Percentiles rank a stretch among this genome's conserved stretches.
phyloP scores from a whole-genome alignment of 2,329 filamentous ascomycete species.

The Orbilia javanica region DNA sequence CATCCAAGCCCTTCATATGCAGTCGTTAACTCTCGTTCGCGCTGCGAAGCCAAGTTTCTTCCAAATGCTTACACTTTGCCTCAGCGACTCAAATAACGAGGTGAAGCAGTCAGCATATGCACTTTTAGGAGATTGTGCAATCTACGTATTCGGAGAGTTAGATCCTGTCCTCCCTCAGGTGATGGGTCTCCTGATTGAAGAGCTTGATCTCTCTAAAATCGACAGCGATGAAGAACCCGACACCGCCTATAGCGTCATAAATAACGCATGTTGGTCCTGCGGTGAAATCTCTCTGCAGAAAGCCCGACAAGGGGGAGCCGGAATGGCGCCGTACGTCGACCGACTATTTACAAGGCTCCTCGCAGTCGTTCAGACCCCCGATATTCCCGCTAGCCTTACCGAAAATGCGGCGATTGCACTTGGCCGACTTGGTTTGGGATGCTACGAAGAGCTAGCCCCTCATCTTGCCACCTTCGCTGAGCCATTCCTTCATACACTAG shows the following conservation, averaged over 20 bases:
- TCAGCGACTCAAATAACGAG: constrained; percentile 89
- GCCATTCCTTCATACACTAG: constrained; percentile 84
- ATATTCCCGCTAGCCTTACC: constrained; percentile 85
- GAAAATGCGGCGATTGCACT: constrained; percentile 96
- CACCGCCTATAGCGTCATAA: constrained; percentile 89
- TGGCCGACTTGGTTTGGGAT: constrained; percentile 85
- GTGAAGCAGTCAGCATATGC: constrained; percentile 97
- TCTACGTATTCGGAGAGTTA: constrained; percentile 87
- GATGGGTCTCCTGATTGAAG: constrained; percentile 83
- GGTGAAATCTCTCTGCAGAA: constrained; percentile 90
- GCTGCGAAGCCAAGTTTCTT: constrained; percentile 86
- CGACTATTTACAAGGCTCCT: constrained; percentile 81
- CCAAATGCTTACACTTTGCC: constrained; percentile 87
- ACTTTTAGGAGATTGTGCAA: constrained; percentile 91
- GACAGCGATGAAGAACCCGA: constrained; percentile 85
- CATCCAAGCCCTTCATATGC: constrained; percentile 84
- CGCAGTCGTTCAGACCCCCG: constrained; percentile 84
- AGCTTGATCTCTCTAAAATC: constrained; percentile 74
- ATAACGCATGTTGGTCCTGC: constrained; percentile 97
- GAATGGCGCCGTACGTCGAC: constrained; percentile 81
- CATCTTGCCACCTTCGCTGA: constrained; percentile 83
- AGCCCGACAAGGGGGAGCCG: constrained; percentile 68
- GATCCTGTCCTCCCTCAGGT: constrained; percentile 79
- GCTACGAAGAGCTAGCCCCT: constrained; percentile 80
- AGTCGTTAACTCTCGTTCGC: constrained; percentile 80